Evolutionary conservation across 1,284 basidiomycete species (phyloP).

Genomic region (Fomitopsis palustris): DNA sequence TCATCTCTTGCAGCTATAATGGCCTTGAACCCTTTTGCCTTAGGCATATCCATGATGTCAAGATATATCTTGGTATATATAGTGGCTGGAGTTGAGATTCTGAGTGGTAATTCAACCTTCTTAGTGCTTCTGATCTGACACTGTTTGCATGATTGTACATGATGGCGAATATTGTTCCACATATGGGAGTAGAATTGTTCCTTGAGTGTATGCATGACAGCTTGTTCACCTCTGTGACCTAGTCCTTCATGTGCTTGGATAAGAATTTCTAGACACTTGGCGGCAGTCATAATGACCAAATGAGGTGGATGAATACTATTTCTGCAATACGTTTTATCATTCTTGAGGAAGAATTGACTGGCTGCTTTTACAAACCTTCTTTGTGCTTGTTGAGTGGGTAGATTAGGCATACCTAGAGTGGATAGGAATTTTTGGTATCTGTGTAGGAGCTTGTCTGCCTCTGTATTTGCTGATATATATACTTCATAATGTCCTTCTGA

Average conservation of each 20-base stretch:
- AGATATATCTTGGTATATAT: conserved; percentile 36
- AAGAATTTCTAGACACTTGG: conserved; percentile 2
- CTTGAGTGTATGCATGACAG: too few species aligned
- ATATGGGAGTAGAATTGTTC: too few species aligned
- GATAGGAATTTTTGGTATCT: not conserved
- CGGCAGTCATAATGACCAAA: not conserved
- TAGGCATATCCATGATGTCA: too few species aligned
- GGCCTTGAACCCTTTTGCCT: not conserved
- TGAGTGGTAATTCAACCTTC: conserved; percentile 29
- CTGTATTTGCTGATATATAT: not conserved
- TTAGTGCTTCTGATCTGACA: conserved; percentile 28
- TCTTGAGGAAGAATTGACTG: not conserved
- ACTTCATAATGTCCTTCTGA: not conserved
- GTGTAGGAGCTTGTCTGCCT: not conserved
- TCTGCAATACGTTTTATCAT: not conserved
- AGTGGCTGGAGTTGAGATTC: conserved; percentile 23
- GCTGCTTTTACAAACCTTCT: not conserved
- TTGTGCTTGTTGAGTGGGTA: not conserved
- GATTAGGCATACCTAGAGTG: not conserved
- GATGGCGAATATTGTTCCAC: conserved; percentile 13
- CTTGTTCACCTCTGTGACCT: too few species aligned
- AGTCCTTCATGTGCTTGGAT: conserved; percentile 14
- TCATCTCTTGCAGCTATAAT: conserved; percentile 12
- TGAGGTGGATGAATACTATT: not conserved
- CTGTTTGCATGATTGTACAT: conserved; percentile 30